Base-by-base conservation (phyloP, 345 rosid genomes). In the Capsella bursapastoris region DNA sequence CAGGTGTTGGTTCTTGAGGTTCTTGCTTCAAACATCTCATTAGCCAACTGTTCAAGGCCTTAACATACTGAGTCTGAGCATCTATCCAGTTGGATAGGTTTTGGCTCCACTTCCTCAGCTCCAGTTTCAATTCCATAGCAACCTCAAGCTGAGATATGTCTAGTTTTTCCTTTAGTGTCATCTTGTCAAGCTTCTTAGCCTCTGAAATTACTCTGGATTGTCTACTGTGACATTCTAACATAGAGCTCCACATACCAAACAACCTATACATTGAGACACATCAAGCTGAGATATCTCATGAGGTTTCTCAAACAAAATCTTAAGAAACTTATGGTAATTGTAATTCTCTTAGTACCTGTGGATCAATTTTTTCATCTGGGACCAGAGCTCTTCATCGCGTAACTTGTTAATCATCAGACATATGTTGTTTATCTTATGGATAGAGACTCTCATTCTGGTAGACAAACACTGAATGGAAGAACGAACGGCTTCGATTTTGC, bases 31-130 rank as follows among this genome's bases (percentile, higher is more conserved):
- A 78, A 77, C 88, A 90, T 53, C 81, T 78, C 72, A 72, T 67
- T 60, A 90, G 79, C 96, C 96, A 92, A 55, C 74, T 80, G 74
- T 86, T 87, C 75, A 92, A 69, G 29, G 94, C 88, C 64, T 65
- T 86, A 75, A 90, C 75, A 57, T 74, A 88, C 60, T 86, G 61
- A 61, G 60, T 84, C 35, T 86, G 94, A 2, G 91, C 83, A 62
- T 62, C 71, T 25, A 81, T 78, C 96, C 90, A 92, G 68, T 70
- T 78, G 2, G 76, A 82, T 43, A 92, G 76, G 56, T 85, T 78
- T 37, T 84, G 75, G 49, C 57, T 78, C 87, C 84, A 88, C 45
- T 70, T 90, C 16, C 78, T 86, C 38, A 92, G 74, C 82, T 86
- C 86, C 7, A 83, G 65, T 79, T 84, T 87, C 53, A 92, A 70